These are phyloP conservation scores for Trichoderma sp. DNA, from an alignment of 2,329 filamentous ascomycete genomes.

Conservation along the genomic window DNA sequence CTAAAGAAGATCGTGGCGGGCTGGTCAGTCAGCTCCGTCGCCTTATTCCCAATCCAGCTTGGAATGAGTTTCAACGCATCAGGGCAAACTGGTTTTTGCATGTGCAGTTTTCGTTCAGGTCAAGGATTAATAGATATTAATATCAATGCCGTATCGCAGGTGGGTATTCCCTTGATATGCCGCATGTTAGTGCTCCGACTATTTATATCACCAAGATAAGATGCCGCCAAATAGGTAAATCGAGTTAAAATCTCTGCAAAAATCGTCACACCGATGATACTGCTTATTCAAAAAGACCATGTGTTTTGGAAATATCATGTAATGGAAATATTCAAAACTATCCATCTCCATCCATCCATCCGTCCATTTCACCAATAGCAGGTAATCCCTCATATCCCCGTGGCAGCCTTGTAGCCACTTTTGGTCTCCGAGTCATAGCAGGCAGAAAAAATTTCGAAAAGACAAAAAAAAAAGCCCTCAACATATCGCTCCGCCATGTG, in stretches of 20 bases:
- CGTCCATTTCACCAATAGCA: conserved; percentile 4
- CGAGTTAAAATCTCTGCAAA: not conserved
- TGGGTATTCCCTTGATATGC: not conserved
- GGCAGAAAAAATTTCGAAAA: not conserved
- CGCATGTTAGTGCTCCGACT: not conserved
- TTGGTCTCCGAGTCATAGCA: not conserved
- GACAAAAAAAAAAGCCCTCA: not conserved
- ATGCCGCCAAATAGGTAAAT: not conserved
- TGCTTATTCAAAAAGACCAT: not conserved
- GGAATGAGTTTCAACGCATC: not conserved
- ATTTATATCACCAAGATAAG: conserved; percentile 9
- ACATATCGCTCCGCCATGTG: conserved; percentile 17
- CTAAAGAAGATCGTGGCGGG: not conserved
- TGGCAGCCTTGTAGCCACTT: conserved; percentile 5
- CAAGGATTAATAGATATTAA: not conserved
- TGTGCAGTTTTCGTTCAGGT: not conserved
- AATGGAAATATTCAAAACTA: conserved; percentile 1
- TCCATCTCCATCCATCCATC: conserved; percentile 3
- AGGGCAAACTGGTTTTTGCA: not conserved
- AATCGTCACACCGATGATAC: not conserved
- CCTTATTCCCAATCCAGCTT: not conserved
- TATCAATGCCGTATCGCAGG: not conserved
- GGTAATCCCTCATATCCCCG: conserved; percentile 17
- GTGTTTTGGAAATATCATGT: not conserved
- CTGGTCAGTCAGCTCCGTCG: not conserved